Conservation (phyloP, 176 grass and related monocot species). For the Dactylis glomerata region DNA sequence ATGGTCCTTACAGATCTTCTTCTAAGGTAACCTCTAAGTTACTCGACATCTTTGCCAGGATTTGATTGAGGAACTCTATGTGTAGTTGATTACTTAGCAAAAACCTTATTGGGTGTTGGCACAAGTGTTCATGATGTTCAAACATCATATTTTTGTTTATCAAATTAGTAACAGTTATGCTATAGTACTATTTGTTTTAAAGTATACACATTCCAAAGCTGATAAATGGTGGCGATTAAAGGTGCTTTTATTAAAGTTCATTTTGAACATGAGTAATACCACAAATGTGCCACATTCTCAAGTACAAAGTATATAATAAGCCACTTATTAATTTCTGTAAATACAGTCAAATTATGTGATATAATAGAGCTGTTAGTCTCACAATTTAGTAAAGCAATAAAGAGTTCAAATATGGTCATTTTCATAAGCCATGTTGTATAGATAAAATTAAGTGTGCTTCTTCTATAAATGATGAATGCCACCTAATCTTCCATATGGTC, state of each 20-base stretch:
- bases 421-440: not conserved
- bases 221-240: not conserved
- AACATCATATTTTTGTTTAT: not conserved
- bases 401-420: not conserved
- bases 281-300: not conserved
- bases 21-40: constrained; percentile 60
- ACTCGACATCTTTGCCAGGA: constrained; percentile 10
- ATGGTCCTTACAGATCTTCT: constrained; percentile 98
- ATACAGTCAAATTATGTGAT: not conserved
- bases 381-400: not conserved
- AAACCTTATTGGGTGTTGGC: not conserved
- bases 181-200: not conserved
- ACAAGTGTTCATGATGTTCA: constrained; percentile 6
- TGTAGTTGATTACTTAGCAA: not conserved
- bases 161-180: not conserved
- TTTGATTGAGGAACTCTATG: not conserved
- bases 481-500: not conserved
- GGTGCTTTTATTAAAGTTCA: not conserved
- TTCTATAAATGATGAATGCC: not conserved
- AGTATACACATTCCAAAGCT: not conserved
- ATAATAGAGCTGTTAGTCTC: not conserved
- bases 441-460: not conserved
- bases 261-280: not conserved
- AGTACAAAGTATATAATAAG: not conserved
- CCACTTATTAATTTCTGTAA: not conserved